These are phyloP conservation scores for Vitis hybrid DNA, from an alignment of 177 flowering plant genomes.

Conservation along the genomic window DNA sequence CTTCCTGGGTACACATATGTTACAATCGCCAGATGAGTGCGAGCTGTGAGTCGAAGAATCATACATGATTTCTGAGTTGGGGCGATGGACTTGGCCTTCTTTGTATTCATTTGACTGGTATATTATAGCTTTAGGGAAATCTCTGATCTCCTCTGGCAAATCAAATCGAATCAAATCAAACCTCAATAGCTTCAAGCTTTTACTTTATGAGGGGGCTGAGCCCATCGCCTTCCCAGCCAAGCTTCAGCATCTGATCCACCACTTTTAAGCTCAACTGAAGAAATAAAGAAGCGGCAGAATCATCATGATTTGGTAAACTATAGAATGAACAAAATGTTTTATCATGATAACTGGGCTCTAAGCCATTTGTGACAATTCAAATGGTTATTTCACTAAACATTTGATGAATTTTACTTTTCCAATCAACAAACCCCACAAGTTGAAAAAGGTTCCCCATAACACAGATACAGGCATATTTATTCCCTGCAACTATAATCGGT, in stretches of 20 bases:
- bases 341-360: too few species aligned
- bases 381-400: too few species aligned
- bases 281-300: not conserved
- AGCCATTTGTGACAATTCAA: too few species aligned
- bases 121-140: not conserved
- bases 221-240: slow-evolving; percentile 98
- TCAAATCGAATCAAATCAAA: slow-evolving; percentile 5
- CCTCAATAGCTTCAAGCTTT: slow-evolving; percentile 20
- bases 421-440: too few species aligned
- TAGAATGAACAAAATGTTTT: not conserved
- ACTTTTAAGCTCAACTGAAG: slow-evolving; percentile 92
- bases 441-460: too few species aligned
- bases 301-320: not conserved
- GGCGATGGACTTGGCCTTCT: not conserved
- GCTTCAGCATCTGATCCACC: slow-evolving; percentile 97
- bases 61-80: not conserved
- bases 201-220: slow-evolving; percentile 80
- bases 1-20: slow-evolving; percentile 6
- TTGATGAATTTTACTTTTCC: too few species aligned
- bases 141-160: not conserved
- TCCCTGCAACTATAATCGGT: too few species aligned
- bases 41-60: not conserved
- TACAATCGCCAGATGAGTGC: slow-evolving; percentile 2
- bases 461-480: too few species aligned
- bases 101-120: not conserved